These are phyloP conservation scores for Plasmodium cynomolgi DNA, from an alignment of 169 alveolate species.

Conservation along the genomic window DNA sequence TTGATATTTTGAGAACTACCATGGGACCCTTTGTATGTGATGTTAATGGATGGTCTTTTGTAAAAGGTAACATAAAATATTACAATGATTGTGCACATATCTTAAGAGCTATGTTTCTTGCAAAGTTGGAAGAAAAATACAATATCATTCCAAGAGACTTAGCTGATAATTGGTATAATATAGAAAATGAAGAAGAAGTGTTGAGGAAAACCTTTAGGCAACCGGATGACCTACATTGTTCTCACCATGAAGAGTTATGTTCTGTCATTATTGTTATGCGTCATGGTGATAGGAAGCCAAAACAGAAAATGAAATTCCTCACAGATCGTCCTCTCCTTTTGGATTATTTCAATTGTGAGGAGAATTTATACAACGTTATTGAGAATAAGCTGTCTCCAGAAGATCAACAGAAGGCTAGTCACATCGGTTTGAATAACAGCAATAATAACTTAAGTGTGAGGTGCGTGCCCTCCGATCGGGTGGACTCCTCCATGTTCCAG, in stretches of 20 bases:
- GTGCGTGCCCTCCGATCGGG: neutral
- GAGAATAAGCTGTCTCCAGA: slow-evolving; percentile 11
- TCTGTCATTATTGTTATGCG: slow-evolving; percentile 97
- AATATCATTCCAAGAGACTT: slow-evolving; percentile 78
- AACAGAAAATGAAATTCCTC: slow-evolving; percentile 95
- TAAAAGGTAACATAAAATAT: slow-evolving; percentile 94
- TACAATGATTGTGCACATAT: slow-evolving; percentile 94
- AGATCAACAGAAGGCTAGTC: slow-evolving; percentile 2
- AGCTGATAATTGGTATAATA: slow-evolving; percentile 78
- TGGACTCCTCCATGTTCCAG: neutral
- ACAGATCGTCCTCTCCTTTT: slow-evolving; percentile 88
- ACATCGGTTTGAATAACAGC: neutral
- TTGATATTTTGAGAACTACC: slow-evolving; percentile 94
- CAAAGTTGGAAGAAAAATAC: slow-evolving; percentile 81
- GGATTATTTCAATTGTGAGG: slow-evolving; percentile 82
- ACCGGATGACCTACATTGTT: slow-evolving; percentile 72
- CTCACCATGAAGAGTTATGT: slow-evolving; percentile 92
- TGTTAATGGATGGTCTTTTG: slow-evolving; percentile 98
- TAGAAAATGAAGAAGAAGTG: slow-evolving; percentile 79
- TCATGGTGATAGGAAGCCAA: slow-evolving; percentile 98
- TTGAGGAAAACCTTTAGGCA: slow-evolving; percentile 80
- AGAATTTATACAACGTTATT: slow-evolving; percentile 28
- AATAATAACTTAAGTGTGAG: neutral
- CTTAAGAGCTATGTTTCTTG: slow-evolving; percentile 82
- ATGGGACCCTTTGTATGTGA: slow-evolving; percentile 96